Conservation (phyloP, 176 grass and related monocot species). For the Pharus latifolius region DNA sequence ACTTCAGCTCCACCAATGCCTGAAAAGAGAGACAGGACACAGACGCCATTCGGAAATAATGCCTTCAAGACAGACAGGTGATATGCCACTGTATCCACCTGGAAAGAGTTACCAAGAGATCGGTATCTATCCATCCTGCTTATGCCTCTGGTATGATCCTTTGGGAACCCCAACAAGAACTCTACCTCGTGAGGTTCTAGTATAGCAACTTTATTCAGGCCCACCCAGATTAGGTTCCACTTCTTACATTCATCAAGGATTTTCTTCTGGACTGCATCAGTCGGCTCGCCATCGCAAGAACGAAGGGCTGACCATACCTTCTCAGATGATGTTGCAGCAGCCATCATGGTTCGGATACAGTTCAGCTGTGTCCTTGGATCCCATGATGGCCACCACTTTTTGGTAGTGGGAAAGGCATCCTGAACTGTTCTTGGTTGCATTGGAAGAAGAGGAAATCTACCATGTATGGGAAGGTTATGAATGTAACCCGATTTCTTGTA, state of each 20-base stretch:
- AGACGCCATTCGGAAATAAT: constrained; percentile 27
- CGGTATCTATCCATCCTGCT: constrained; percentile 29
- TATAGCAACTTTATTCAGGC: constrained; percentile 25
- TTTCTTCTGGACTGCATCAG: constrained; percentile 3
- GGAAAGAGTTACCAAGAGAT: constrained; percentile 42
- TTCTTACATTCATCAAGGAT: constrained; percentile 34
- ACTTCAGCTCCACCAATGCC: constrained; percentile 56
- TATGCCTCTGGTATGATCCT: constrained; percentile 33
- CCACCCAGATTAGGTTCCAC: constrained; percentile 49
- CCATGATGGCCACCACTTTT: constrained; percentile 34
- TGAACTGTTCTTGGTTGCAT: constrained; percentile 27
- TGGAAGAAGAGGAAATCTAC: constrained; percentile 21
- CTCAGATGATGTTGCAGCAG: constrained; percentile 21
- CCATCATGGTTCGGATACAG: constrained; percentile 21
- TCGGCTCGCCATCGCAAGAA: constrained; percentile 5
- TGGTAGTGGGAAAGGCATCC: constrained; percentile 8
- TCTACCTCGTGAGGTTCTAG: constrained; percentile 41
- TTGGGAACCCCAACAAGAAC: constrained; percentile 30
- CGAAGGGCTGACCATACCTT: constrained; percentile 16
- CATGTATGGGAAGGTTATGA: constrained; percentile 26
- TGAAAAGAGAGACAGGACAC: constrained; percentile 29
- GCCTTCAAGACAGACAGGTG: constrained; percentile 24
- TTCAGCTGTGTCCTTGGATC: constrained; percentile 35
- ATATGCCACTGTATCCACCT: constrained; percentile 34
- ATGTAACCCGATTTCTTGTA: constrained; percentile 36